These are phyloP conservation scores for Cladophialophora chaetospira DNA, from an alignment of 2,329 filamentous ascomycete species.

Conservation along the genomic window DNA sequence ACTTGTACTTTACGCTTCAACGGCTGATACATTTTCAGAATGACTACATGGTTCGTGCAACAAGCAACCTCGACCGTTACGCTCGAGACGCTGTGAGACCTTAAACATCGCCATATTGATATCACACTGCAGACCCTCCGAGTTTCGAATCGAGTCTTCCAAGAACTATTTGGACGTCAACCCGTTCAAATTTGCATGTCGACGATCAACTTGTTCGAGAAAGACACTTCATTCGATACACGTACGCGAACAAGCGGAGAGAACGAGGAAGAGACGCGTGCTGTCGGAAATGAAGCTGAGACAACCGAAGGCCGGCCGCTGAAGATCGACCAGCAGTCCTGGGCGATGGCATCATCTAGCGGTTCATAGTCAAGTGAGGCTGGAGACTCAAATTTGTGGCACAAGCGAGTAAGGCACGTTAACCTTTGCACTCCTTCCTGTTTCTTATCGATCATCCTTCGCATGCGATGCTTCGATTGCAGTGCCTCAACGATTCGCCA, in stretches of 20 bases:
- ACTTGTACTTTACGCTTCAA: neutral
- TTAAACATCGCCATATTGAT: neutral
- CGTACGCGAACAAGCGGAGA: constrained; percentile 9
- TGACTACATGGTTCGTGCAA: neutral
- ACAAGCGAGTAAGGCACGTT: neutral
- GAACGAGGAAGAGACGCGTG: constrained; percentile 7
- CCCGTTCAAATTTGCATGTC: neutral
- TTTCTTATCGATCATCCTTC: neutral
- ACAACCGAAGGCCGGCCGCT: constrained; percentile 15
- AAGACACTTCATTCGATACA: neutral
- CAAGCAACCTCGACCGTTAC: neutral
- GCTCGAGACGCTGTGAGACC: constrained; percentile 1
- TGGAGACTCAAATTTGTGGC: neutral
- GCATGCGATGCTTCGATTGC: neutral
- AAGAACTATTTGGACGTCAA: neutral
- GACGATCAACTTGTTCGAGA: neutral
- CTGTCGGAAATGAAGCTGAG: constrained; percentile 27
- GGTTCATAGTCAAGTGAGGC: neutral
- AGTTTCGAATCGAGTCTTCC: neutral
- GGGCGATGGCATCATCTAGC: neutral
- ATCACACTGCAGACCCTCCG: neutral
- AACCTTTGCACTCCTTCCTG: neutral
- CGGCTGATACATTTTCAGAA: neutral
- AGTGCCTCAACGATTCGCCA: neutral
- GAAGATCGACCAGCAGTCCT: neutral